Base-by-base conservation (phyloP, 352 stramenopile genomes). In the Phytophthora macrochlamydospora region DNA sequence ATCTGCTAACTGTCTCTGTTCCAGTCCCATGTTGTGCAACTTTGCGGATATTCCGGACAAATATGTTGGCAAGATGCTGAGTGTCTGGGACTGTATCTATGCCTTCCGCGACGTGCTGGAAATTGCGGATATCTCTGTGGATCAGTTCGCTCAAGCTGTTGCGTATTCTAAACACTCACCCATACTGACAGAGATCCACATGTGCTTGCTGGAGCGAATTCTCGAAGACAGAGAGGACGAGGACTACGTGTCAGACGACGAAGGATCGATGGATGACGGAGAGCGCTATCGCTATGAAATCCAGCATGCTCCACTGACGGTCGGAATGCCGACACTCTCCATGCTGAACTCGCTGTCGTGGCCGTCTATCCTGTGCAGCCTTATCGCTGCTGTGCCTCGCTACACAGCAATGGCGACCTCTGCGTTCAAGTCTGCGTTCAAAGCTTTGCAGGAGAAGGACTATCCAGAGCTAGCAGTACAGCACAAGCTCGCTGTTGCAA, bases 211-310 rank as follows among this genome's bases (percentile, higher is more conserved):
- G n/a, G 81, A 93, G 44, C 69, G 91, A 5, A 82, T 96, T 30
- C 63, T 96, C 4, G 86, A 91, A 49, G 85, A 94, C 62, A 86
- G 83, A 37, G 87, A 95, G 56, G 87, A 93, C 51, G 89, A 95
- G n/a, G 84, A 94, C 51, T 93, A 94, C 58, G 68, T 92, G 38
- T 94, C 87, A 2, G 89, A 96, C 56, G 89, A 95, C 30, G 89
- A 96, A 67, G 79, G 57, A 7, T 76, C 82, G 5, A 91, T 93
- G 75, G 89, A 96, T 53, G 85, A 94, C 44, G 67, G 76, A 24
- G 89, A 95, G 46, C 84, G 84, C 7, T 94, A 91, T 63, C 82
- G 84, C 37, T 94, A 87, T 61, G 85, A 95, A 60, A 85, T 94
- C 48, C 79, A 92, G 69, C 78, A 92, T 48, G 83, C 89, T 1